Percentiles rank a stretch among this genome's conserved stretches.
Evolutionary conservation across 2,329 filamentous ascomycete species (phyloP).

Genomic region (Trichoderma pleuroti): DNA sequence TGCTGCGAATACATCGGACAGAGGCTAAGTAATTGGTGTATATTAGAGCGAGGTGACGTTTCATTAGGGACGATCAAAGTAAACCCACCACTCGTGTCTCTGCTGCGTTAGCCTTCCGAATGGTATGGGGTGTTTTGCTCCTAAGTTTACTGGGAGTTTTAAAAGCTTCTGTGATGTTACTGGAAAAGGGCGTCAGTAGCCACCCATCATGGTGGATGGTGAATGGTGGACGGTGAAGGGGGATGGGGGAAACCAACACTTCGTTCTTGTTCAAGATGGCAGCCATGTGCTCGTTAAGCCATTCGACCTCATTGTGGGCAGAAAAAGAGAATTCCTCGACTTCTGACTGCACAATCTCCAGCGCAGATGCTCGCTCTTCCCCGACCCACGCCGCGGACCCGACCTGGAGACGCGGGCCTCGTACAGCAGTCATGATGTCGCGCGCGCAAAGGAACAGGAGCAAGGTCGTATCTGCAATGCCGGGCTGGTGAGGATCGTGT

Average conservation of each 20-base stretch:
- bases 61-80: background rate
- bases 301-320: conserved; percentile 90
- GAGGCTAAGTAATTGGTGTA: conserved; percentile 47
- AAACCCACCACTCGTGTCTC: conserved; percentile 62
- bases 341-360: conserved; percentile 73
- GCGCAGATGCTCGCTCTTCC: conserved; percentile 75
- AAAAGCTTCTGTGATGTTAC: conserved; percentile 91
- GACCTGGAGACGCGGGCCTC: conserved; percentile 62
- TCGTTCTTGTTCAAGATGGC: conserved; percentile 86
- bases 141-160: conserved; percentile 85
- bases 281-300: conserved; percentile 98
- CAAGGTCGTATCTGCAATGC: background rate
- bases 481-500: background rate
- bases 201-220: background rate
- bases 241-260: conserved; percentile 55
- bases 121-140: conserved; percentile 74
- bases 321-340: conserved; percentile 91
- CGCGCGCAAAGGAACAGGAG: background rate
- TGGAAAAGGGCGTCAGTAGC: conserved; percentile 37
- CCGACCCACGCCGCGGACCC: conserved; percentile 83
- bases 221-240: background rate
- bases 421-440: conserved; percentile 42
- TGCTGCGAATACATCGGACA: conserved; percentile 57
- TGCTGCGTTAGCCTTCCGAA: conserved; percentile 54
- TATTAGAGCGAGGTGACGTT: conserved; percentile 24